A percentile compares a stretch with the other conserved stretches of the same genome.
phyloP scores from a whole-genome alignment of 1,284 basidiomycete species.

The Trichosporon ovoides region DNA sequence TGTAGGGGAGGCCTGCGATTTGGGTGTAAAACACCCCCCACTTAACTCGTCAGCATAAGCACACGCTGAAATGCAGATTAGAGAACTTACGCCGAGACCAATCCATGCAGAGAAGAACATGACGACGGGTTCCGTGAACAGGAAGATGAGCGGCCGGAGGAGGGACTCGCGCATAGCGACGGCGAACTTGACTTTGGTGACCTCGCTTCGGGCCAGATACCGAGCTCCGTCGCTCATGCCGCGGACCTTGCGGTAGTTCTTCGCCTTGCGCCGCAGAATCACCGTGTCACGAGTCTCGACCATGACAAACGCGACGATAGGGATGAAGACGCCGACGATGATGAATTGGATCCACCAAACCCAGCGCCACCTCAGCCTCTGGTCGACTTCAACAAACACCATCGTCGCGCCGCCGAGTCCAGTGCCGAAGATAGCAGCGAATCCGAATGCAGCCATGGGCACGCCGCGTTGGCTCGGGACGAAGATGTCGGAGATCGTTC shows the following conservation, averaged over 20 bases:
- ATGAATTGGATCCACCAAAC: slow-evolving; percentile 72
- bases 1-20: slow-evolving; percentile 61
- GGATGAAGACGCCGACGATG: slow-evolving; percentile 33
- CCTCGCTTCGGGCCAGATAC: slow-evolving; percentile 48
- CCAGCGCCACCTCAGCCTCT: slow-evolving; percentile 66
- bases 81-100: slow-evolving; percentile 56
- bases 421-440: slow-evolving; percentile 57
- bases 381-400: slow-evolving; percentile 64
- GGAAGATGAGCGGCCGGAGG: slow-evolving; percentile 50
- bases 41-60: slow-evolving; percentile 14
- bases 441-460: slow-evolving; percentile 64
- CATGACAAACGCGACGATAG: slow-evolving; percentile 36
- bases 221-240: slow-evolving; percentile 35
- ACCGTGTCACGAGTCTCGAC: slow-evolving; percentile 45
- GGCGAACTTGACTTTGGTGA: slow-evolving; percentile 33
- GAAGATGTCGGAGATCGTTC: slow-evolving; percentile 66
- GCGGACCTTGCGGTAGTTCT: slow-evolving; percentile 35
- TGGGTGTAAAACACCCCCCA: slow-evolving; percentile 73
- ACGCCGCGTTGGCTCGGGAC: slow-evolving; percentile 47
- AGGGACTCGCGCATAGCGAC: slow-evolving; percentile 35
- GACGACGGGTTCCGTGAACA: slow-evolving; percentile 71
- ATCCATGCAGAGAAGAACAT: slow-evolving; percentile 68
- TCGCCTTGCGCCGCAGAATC: slow-evolving; percentile 39
- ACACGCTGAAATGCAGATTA: no score
- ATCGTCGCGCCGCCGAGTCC: slow-evolving; percentile 63